Percentiles rank a stretch among this genome's conserved stretches.
Evolutionary conservation across 164 flowering plant genomes (phyloP).

Genomic region (Tinospora cordifolia): DNA sequence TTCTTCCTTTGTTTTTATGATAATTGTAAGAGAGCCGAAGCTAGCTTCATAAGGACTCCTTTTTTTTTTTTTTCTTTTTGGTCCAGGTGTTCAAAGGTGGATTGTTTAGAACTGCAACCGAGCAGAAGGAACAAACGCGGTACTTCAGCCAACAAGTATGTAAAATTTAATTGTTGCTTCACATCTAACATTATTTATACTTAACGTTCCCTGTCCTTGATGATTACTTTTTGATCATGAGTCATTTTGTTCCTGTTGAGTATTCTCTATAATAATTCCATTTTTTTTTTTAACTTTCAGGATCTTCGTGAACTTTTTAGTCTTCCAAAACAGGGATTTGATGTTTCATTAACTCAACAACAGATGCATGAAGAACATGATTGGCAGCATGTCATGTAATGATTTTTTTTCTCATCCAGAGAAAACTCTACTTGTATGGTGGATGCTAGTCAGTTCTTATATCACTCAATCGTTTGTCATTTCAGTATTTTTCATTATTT

Average conservation of each 20-base stretch:
- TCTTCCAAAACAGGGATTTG: conserved; percentile 87
- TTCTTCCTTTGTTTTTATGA: background rate
- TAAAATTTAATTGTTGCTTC: background rate
- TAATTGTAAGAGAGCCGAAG: background rate
- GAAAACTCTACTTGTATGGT: background rate
- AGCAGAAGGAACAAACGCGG: conserved; percentile 89
- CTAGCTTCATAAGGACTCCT: background rate
- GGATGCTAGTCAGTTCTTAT: background rate
- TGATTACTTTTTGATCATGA: background rate
- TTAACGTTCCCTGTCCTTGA: background rate
- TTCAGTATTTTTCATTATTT: no score
- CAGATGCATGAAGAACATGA: conserved; percentile 91
- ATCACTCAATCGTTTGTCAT: background rate
- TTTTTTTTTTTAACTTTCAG: conserved; percentile 31
- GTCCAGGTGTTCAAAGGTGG: conserved; percentile 87
- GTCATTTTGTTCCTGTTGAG: background rate
- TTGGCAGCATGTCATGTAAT: conserved; percentile 53
- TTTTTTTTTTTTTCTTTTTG: background rate
- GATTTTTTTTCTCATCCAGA: background rate
- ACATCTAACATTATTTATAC: background rate
- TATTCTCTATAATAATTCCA: background rate
- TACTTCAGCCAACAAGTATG: conserved; percentile 88
- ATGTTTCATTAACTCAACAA: conserved; percentile 79
- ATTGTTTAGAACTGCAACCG: conserved; percentile 86
- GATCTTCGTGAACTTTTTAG: conserved; percentile 85